Evolutionary conservation across 257 asterid species (phyloP).

Genomic region (Solanum acaule): DNA sequence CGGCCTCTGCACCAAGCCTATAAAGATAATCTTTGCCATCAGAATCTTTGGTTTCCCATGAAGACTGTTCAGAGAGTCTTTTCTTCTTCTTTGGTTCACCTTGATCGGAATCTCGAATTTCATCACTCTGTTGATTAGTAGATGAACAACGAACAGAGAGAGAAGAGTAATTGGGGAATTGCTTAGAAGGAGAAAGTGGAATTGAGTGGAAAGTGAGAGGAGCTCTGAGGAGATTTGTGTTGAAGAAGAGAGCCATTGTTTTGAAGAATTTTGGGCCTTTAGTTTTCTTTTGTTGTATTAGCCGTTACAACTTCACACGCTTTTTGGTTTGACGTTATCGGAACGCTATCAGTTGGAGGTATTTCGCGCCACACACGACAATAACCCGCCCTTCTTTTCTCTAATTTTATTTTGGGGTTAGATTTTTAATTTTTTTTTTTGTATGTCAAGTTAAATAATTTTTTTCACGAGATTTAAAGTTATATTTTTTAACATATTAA

Average conservation of each 20-base stretch:
- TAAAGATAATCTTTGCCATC: slow-evolving; percentile 87
- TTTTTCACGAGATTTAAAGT: too few relatives aligned
- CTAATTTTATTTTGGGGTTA: background rate
- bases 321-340: background rate
- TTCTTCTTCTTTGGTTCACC: slow-evolving; percentile 11
- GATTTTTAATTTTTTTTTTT: too few relatives aligned
- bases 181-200: slow-evolving; percentile 1
- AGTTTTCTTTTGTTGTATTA: background rate
- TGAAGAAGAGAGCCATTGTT: slow-evolving; percentile 18
- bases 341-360: background rate
- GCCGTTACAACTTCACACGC: background rate
- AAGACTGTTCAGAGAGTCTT: slow-evolving; percentile 68
- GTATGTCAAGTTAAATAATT: background rate
- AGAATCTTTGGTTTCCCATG: slow-evolving; percentile 83
- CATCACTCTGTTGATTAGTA: slow-evolving; percentile 10
- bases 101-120: slow-evolving; percentile 14
- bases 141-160: background rate
- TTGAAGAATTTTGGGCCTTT: background rate
- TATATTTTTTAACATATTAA: too few relatives aligned
- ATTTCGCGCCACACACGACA: background rate
- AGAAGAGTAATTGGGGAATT: background rate
- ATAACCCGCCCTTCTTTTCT: background rate
- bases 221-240: slow-evolving; percentile 13
- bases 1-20: slow-evolving; percentile 90
- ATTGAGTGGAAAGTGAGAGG: slow-evolving; percentile 37